Evolutionary conservation across 176 grass and related monocot genomes (phyloP).

Genomic region (Puya raimondii): DNA sequence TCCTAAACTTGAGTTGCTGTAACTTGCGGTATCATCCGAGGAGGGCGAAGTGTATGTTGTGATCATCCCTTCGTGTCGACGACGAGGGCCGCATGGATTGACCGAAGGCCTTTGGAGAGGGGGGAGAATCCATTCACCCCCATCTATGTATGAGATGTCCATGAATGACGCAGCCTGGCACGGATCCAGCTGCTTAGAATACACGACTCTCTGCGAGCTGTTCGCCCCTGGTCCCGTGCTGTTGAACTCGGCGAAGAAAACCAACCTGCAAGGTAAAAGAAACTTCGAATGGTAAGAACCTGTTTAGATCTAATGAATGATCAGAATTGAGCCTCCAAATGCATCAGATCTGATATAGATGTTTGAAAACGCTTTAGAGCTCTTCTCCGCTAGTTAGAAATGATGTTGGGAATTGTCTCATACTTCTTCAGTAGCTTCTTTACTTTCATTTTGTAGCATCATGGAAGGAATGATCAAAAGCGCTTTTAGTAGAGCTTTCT

Average conservation of each 20-base stretch:
- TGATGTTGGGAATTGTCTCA: too few relatives aligned
- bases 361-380: too few relatives aligned
- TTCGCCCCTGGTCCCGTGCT: conserved; percentile 56
- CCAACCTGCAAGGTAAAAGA: conserved; percentile 18
- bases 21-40: too few relatives aligned
- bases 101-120: conserved; percentile 13
- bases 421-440: too few relatives aligned
- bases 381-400: too few relatives aligned
- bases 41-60: not conserved
- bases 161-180: conserved; percentile 48
- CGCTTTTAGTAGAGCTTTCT: too few relatives aligned
- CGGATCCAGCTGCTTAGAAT: conserved; percentile 46
- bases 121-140: conserved; percentile 36
- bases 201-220: conserved; percentile 30
- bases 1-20: too few relatives aligned
- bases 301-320: not conserved
- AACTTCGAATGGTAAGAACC: not conserved
- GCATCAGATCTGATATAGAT: not conserved
- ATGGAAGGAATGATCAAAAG: too few relatives aligned
- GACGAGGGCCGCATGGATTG: not conserved
- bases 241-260: conserved; percentile 62
- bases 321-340: not conserved
- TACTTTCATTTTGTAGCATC: too few relatives aligned
- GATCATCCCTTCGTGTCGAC: not conserved
- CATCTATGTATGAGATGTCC: conserved; percentile 71